Evolutionary conservation across 345 rosid genomes (phyloP).

Genomic region (Barbarea vulgaris): DNA sequence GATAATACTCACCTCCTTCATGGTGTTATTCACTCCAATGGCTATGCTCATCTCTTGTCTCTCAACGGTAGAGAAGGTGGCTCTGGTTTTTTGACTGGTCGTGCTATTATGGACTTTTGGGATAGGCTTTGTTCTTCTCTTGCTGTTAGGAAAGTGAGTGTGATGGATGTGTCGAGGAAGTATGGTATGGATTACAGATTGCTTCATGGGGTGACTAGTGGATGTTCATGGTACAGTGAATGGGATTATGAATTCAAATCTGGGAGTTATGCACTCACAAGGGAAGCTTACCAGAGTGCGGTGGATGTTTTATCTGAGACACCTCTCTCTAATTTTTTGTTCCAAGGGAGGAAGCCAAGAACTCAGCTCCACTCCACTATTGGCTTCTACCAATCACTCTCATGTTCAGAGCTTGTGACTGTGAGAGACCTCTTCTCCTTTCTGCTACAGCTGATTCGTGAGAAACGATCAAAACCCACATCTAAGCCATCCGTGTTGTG

Average conservation of each 20-base stretch:
- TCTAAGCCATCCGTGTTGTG: constrained; percentile 37
- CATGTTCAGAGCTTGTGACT: constrained; percentile 52
- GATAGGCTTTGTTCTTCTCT: constrained; percentile 59
- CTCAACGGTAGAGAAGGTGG: constrained; percentile 80
- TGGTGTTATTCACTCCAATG: constrained; percentile 74
- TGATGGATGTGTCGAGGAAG: constrained; percentile 79
- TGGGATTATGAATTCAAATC: constrained; percentile 72
- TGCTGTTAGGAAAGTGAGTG: constrained; percentile 60
- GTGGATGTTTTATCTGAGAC: constrained; percentile 48
- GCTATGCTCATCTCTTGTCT: constrained; percentile 69
- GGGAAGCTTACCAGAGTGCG: constrained; percentile 54
- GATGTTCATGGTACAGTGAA: constrained; percentile 67
- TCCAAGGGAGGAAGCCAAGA: constrained; percentile 47
- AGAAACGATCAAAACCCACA: constrained; percentile 14
- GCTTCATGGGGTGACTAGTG: constrained; percentile 58
- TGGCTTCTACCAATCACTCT: constrained; percentile 54
- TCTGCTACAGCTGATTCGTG: constrained; percentile 48
- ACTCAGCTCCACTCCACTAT: constrained; percentile 53
- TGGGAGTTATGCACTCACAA: constrained; percentile 65
- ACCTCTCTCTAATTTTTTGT: constrained; percentile 50
- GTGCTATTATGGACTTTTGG: constrained; percentile 75
- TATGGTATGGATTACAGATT: constrained; percentile 62
- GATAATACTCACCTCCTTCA: constrained; percentile 65
- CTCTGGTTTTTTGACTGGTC: constrained; percentile 59
- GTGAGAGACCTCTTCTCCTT: constrained; percentile 63